phyloP scores from a whole-genome alignment of 495 filamentous ascomycete genomes.

The Clohesyomyces aquaticus region DNA sequence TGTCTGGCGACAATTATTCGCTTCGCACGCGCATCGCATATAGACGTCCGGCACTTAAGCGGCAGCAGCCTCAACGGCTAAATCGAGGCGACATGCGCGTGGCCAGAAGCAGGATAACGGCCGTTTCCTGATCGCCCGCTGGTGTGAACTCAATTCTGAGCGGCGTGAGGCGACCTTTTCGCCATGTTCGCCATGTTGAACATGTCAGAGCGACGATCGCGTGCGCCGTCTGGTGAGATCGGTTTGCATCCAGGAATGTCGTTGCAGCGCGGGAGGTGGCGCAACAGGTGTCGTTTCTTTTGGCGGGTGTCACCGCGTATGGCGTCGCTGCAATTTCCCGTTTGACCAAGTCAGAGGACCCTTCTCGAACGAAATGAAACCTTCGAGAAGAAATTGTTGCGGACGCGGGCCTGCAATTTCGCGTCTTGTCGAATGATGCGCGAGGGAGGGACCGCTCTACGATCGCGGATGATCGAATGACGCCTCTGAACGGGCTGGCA shows the following conservation, averaged over 20 bases:
- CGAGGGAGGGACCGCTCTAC: slow-evolving; percentile 17
- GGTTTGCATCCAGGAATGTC: too few species aligned
- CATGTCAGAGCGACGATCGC: too few species aligned
- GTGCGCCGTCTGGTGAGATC: not conserved
- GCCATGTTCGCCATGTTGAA: too few species aligned
- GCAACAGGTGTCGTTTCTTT: not conserved
- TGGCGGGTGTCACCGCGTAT: not conserved
- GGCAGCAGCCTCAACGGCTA: slow-evolving; percentile 38
- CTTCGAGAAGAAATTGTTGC: slow-evolving; percentile 32
- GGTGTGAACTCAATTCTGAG: slow-evolving; percentile 22
- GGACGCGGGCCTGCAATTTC: slow-evolving; percentile 35
- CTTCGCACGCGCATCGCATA: slow-evolving; percentile 9
- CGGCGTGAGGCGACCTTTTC: too few species aligned
- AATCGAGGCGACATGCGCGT: slow-evolving; percentile 29
- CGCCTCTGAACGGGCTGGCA: slow-evolving; percentile 2
- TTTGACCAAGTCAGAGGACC: not conserved
- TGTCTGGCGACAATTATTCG: slow-evolving; percentile 10
- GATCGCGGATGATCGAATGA: slow-evolving; percentile 33
- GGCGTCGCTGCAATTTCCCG: not conserved
- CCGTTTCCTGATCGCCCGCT: slow-evolving; percentile 30
- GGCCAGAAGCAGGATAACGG: slow-evolving; percentile 32
- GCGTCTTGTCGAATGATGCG: slow-evolving; percentile 21
- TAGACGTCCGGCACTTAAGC: slow-evolving; percentile 33
- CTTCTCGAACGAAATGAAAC: slow-evolving; percentile 39
- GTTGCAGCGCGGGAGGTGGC: not conserved